Evolutionary conservation across 2,329 filamentous ascomycete genomes (phyloP), one percentile per base, ranked within the genome.

Genomic region (Neofusicoccum umdonicola): DNA sequence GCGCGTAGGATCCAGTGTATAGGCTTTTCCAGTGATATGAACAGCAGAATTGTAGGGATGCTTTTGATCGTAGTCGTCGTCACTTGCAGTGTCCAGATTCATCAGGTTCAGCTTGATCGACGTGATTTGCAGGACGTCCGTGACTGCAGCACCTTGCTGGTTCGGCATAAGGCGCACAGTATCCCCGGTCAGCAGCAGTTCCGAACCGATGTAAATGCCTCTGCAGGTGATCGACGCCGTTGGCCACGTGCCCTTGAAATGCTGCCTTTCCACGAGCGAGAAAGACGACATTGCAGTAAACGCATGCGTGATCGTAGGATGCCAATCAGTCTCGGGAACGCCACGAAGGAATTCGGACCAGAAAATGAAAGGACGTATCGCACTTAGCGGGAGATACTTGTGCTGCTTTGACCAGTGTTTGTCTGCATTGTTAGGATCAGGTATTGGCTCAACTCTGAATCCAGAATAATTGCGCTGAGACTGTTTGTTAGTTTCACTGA

Each of bases 381-480:
- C 79, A 51, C 82, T 79, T 3, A 87, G 67, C 0, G 81, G 80
- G 2, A 88, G 77, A 67, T 87, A 87, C 65, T 79, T 83, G 69
- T 85, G 83, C 64, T 84, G 83, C 63, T 82, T 80, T 0, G 83
- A 85, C 2, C 80, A 74, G 5, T 77, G 76, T 69, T 88, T 88
- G 68, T 84, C 78, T 0, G 50, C 65, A 15, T 78, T 76, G 67
- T 84, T 81, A 0, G 83, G 81, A 66, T 85, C 74, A 0, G 85
- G 80, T 12, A 87, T 73, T 0, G 83, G 84, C 68, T 88, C 86
- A 1, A 88, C 77, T 0, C 86, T 82, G 64, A 86, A 84, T 0
- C 85, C 85, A 31, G 82, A 81, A 65, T 81, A 81, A 62, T 80
- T 83, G 12, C 86, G 72, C 12, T 74, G 78, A 39, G 70, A 76